Conservation (phyloP, 2,329 filamentous ascomycete species). For the Fusarium sp. region DNA sequence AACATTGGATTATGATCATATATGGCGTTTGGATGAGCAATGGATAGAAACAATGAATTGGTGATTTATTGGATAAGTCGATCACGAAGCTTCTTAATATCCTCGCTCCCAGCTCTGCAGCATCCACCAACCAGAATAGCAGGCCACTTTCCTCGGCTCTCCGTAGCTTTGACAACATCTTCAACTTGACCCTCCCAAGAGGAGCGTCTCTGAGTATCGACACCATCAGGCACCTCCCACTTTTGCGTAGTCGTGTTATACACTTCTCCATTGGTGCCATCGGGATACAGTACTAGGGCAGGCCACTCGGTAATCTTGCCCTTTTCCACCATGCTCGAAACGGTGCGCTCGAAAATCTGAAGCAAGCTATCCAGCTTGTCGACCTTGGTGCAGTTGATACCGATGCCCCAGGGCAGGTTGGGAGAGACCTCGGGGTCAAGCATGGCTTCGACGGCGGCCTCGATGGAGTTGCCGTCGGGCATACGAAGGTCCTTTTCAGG, state of each 20-base stretch:
- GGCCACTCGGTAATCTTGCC: slow-evolving; percentile 57
- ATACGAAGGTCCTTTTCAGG: slow-evolving; percentile 63
- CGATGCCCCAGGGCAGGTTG: slow-evolving; percentile 68
- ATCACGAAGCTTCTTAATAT: slow-evolving; percentile 49
- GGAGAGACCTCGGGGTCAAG: slow-evolving; percentile 45
- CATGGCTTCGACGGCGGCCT: slow-evolving; percentile 52
- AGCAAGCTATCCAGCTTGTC: slow-evolving; percentile 68
- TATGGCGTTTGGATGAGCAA: background rate
- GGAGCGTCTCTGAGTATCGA: slow-evolving; percentile 27
- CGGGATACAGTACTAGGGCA: slow-evolving; percentile 72
- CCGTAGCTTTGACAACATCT: slow-evolving; percentile 53
- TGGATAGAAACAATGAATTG: background rate
- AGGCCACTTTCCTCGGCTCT: slow-evolving; percentile 54
- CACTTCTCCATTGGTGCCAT: slow-evolving; percentile 74
- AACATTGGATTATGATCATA: background rate
- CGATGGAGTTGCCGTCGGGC: slow-evolving; percentile 65
- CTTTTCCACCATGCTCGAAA: slow-evolving; percentile 52
- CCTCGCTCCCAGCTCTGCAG: slow-evolving; percentile 59
- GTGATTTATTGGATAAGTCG: slow-evolving; percentile 21
- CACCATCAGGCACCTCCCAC: slow-evolving; percentile 63
- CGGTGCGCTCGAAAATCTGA: slow-evolving; percentile 62
- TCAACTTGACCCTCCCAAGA: slow-evolving; percentile 62
- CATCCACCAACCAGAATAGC: slow-evolving; percentile 64
- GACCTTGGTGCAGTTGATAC: slow-evolving; percentile 77
- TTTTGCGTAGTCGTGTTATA: slow-evolving; percentile 72